Conservation (phyloP, 805 yeast species). For the Spathaspora hagerdaliae region DNA sequence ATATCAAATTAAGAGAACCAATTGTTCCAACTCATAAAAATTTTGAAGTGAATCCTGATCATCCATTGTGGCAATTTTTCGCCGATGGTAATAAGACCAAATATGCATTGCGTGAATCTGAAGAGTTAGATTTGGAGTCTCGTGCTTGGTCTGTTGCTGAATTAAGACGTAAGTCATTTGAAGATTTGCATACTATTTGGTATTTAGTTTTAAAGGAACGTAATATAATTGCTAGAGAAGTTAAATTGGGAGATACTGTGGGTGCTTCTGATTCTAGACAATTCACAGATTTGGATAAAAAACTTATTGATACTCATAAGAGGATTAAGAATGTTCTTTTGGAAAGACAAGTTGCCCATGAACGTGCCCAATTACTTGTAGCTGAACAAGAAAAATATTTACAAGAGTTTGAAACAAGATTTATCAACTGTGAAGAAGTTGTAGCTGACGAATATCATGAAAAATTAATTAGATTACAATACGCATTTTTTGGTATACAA, state of each 20-base stretch:
- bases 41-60: conserved; percentile 71
- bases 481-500: conserved; percentile 79
- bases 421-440: conserved; percentile 50
- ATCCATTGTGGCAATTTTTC: conserved; percentile 95
- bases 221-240: conserved; percentile 74
- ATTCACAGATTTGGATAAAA: conserved; percentile 30
- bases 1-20: conserved; percentile 68
- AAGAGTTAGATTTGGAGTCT: conserved; percentile 46
- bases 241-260: conserved; percentile 46
- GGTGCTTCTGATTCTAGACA: conserved; percentile 7
- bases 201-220: conserved; percentile 80
- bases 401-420: conserved; percentile 53
- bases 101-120: conserved; percentile 51
- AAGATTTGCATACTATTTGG: conserved; percentile 91
- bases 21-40: conserved; percentile 78
- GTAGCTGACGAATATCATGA: conserved; percentile 58
- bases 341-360: conserved; percentile 75
- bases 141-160: conserved; percentile 88
- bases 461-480: conserved; percentile 72
- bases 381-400: conserved; percentile 46
- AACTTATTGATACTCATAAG: conserved; percentile 33
- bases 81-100: conserved; percentile 45
- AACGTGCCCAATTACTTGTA: conserved; percentile 49
- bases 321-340: conserved; percentile 81
- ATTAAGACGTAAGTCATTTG: conserved; percentile 84